Base-by-base conservation (phyloP, 192 early-diverging fungal genomes). In the Umbelopsis sp. region DNA sequence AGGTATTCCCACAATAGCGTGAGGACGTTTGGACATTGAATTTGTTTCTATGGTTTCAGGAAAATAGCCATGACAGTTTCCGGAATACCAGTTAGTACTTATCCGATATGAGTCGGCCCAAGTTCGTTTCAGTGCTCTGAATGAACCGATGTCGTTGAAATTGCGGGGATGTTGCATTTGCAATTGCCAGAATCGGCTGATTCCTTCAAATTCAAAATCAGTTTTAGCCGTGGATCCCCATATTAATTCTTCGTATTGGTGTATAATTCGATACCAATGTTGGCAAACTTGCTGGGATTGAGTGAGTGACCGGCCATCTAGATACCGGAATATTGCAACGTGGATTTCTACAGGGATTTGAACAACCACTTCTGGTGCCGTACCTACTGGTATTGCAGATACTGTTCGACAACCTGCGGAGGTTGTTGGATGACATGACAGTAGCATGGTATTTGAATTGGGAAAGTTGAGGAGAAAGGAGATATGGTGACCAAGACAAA, bases 101-200 rank as follows among this genome's bases (percentile, higher is more conserved):
- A 75, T 56, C 21, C 80, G 78, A 52, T 86, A 86, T 24, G 83
- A 59, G 26, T 77, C 78, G 24, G 75, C 77, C 82, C 82, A 83
- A 0, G 59, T 69, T 26, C 51, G 36, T 20, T 25, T 51, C 6
- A 36, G 65, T 29, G 44, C 66, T 26, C 56, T 3, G 25, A 45
- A 25, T 0, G 70, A 45, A 11, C 41, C 26, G 5, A 71, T 68
- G 45, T 34, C 34, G 17, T 56, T 65, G 31, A 70, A 43, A 17
- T 8, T 29, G 5, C 43, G 74, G 0, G 74, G 79, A 25, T 67
- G 17, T 10, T 74, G 79, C 32, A 80, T 70, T 2, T 56, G 29
- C 6, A 77, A 47, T n/a, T 69, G 71, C 72, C 79, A 77, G 17
- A 77, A 74, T 2, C 66, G 69, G n/a, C 53, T 45, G 10, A 34